Base-by-base conservation (phyloP, 306 rosid species). In the barrel medic (Medicago truncatula) region DNA sequence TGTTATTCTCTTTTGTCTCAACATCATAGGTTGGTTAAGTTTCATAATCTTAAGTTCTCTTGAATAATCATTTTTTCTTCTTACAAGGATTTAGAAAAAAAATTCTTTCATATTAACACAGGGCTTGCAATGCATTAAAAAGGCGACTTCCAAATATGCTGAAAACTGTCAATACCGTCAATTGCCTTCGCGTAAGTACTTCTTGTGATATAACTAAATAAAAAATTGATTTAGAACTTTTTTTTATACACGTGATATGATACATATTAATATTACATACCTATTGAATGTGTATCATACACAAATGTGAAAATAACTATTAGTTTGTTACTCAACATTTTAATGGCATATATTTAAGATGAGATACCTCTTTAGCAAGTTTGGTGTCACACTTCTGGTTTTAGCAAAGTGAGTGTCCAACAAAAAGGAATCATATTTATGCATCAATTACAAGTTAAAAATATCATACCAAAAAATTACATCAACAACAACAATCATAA, bases 1-100 rank as follows among this genome's bases (percentile, higher is more conserved):
- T 91, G 96, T 20, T 93, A 93, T 77, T 90, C 83, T 77, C 93
- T 89, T 41, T 81, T 91, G 38, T 88, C 97, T 3, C 87, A 91
- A 18, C 85, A 89, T 52, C 80, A 76, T 18, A 91, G 93, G 98
- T 93, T 56, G 57, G 76, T 78, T 44, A 53, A 72, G 49, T 43
- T 50, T n/a, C 25, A 4, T 16, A 39, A 47, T 60, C 59, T 15
- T 21, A 14, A 49, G 14, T 49, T 36, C 20, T 74, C n/a, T 54
- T 8, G 12, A 54, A 31, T 53, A 20, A 3, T 28, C 38, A 3
- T 49, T 25, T 54, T 20, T 23, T 43, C 6, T 8, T 6, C 47
- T 34, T 31, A 57, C 38, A 23, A 16, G 43, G 11, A 3, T 28
- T 17, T 20, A 59, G 15, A 56, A 8, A 56, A 56, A 38, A 56